phyloP scores from a whole-genome alignment of 371 early-diverging fungal genomes.

The Rhizopus delemar region DNA sequence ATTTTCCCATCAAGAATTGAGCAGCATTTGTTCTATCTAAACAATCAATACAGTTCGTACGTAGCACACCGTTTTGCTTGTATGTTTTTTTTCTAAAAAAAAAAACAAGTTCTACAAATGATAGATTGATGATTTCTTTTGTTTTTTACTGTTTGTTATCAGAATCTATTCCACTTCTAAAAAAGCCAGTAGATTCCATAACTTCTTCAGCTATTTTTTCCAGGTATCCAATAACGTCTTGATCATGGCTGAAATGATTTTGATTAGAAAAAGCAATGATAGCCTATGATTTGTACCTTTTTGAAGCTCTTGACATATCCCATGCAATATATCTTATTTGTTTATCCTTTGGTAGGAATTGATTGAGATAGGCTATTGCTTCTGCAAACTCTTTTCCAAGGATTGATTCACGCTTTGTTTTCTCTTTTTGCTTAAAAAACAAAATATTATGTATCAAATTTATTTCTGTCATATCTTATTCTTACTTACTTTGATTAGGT shows the following conservation, averaged over 20 bases:
- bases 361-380: constrained; percentile 83
- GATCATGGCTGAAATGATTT: constrained; percentile 57
- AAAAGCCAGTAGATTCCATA: constrained; percentile 85
- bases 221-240: constrained; percentile 87
- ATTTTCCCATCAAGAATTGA: constrained; percentile 95
- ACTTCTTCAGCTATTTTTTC: constrained; percentile 90
- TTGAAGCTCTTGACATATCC: constrained; percentile 97
- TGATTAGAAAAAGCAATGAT: too few relatives aligned
- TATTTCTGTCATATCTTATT: background rate
- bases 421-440: constrained; percentile 27
- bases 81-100: constrained; percentile 19
- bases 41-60: constrained; percentile 99
- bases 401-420: constrained; percentile 82
- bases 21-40: constrained; percentile 99
- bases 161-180: constrained; percentile 85
- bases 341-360: constrained; percentile 80
- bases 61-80: constrained; percentile 84
- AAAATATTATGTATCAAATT: constrained; percentile 12
- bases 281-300: constrained; percentile 55
- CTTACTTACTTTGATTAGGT: constrained; percentile 76
- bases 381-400: constrained; percentile 84
- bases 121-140: background rate
- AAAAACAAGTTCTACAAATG: constrained; percentile 1
- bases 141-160: constrained; percentile 29
- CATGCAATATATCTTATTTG: constrained; percentile 89